A percentile compares a stretch with the other conserved stretches of the same genome.
Conservation (phyloP, 345 rosid genomes). For the Acer yangbiense region DNA sequence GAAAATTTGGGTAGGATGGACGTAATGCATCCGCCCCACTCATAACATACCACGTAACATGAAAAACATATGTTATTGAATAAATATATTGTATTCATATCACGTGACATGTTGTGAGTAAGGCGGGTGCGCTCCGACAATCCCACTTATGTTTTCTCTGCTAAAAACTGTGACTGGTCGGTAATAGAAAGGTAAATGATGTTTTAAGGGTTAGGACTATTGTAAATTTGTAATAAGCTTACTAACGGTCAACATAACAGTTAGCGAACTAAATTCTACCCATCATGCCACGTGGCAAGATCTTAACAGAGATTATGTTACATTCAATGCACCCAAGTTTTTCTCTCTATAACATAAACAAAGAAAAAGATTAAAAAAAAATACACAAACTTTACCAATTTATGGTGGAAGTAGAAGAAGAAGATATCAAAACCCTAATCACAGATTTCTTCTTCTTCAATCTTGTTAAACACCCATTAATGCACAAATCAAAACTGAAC, state of each 20-base stretch:
- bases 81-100: background rate
- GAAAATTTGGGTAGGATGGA: too few species aligned
- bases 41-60: background rate
- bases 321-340: background rate
- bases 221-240: background rate
- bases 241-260: background rate
- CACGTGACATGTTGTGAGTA: background rate
- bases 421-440: background rate
- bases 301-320: too few species aligned
- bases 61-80: background rate
- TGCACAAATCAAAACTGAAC: background rate
- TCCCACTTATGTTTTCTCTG: background rate
- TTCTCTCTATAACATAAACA: background rate
- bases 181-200: too few species aligned
- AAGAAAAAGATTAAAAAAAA: background rate
- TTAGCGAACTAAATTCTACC: background rate
- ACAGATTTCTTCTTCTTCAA: background rate
- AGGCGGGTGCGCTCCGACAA: background rate
- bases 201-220: too few species aligned
- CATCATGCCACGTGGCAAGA: background rate
- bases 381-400: slow-evolving; percentile 30
- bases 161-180: too few species aligned
- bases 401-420: background rate
- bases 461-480: background rate
- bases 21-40: background rate